Percentiles rank a stretch among this genome's conserved stretches.
phyloP scores from a whole-genome alignment of 2,329 filamentous ascomycete species.

The Dactylellina parvicollis region DNA sequence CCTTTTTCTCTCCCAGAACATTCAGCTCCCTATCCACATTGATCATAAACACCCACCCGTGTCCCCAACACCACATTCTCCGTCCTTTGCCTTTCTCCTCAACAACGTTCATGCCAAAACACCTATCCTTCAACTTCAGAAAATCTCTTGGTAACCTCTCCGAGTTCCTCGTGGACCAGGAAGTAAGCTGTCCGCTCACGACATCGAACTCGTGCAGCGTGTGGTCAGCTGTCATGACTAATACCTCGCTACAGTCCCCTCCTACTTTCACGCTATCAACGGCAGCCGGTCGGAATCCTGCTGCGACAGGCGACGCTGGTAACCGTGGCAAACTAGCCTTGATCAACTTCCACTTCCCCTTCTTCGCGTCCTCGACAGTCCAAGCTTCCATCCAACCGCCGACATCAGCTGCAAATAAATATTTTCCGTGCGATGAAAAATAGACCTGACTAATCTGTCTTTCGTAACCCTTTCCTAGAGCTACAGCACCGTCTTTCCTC shows the following conservation, averaged over 20 bases:
- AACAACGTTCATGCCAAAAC: slow-evolving; percentile 74
- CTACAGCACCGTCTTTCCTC: slow-evolving; percentile 43
- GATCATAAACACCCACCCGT: slow-evolving; percentile 92
- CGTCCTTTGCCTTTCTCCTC: slow-evolving; percentile 65
- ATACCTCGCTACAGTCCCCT: slow-evolving; percentile 55
- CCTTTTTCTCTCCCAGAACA: slow-evolving; percentile 20
- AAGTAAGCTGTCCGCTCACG: slow-evolving; percentile 77
- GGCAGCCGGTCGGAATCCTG: slow-evolving; percentile 26
- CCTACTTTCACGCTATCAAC: neutral
- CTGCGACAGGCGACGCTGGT: slow-evolving; percentile 28
- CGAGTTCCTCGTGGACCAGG: slow-evolving; percentile 87
- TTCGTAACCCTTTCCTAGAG: slow-evolving; percentile 43
- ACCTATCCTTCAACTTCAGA: slow-evolving; percentile 77
- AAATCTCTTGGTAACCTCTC: slow-evolving; percentile 75
- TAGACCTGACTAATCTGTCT: slow-evolving; percentile 49
- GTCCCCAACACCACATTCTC: slow-evolving; percentile 87
- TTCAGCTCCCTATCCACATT: slow-evolving; percentile 61
- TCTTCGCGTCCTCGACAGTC: slow-evolving; percentile 35
- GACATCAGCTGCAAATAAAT: slow-evolving; percentile 67
- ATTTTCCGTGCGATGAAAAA: slow-evolving; percentile 65
- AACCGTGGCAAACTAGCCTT: slow-evolving; percentile 41
- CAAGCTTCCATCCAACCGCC: slow-evolving; percentile 58
- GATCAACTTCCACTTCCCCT: slow-evolving; percentile 41
- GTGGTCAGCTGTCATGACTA: slow-evolving; percentile 61
- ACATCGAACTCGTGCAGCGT: slow-evolving; percentile 82